These are phyloP conservation scores for Ogataea nitratoaversa DNA, from an alignment of 805 yeast species.

Conservation along the genomic window DNA sequence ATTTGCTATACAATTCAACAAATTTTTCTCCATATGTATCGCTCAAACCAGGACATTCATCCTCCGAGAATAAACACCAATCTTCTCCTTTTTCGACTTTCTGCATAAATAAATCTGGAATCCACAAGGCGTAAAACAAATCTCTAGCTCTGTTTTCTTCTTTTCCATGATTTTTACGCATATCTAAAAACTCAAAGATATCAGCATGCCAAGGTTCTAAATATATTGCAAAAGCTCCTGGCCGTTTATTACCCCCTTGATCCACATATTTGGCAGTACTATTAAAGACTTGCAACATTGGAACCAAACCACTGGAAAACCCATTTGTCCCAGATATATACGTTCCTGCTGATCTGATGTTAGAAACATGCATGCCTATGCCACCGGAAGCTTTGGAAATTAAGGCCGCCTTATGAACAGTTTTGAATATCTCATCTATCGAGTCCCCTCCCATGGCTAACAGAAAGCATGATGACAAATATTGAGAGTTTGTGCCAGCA, in stretches of 20 bases:
- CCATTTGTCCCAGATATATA: conserved; percentile 92
- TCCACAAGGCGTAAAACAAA: conserved; percentile 89
- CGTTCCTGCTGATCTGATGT: conserved; percentile 82
- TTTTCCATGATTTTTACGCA: conserved; percentile 91
- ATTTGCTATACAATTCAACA: conserved; percentile 61
- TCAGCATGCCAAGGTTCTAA: conserved; percentile 98
- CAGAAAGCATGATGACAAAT: conserved; percentile 87
- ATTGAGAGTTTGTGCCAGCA: conserved; percentile 83
- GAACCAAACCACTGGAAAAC: conserved; percentile 85
- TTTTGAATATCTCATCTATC: conserved; percentile 89
- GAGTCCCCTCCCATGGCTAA: conserved; percentile 92
- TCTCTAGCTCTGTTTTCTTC: conserved; percentile 94
- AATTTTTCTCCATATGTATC: conserved; percentile 87
- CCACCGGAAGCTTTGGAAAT: conserved; percentile 97
- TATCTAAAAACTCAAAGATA: conserved; percentile 77
- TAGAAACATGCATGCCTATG: conserved; percentile 83
- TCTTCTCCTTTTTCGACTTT: conserved; percentile 73
- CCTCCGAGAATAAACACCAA: conserved; percentile 91
- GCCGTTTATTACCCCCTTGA: conserved; percentile 97
- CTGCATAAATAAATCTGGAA: conserved; percentile 91
- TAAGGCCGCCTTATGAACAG: conserved; percentile 82
- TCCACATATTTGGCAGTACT: conserved; percentile 96
- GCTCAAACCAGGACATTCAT: conserved; percentile 78
- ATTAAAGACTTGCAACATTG: conserved; percentile 95
- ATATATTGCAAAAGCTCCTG: conserved; percentile 94